Base-by-base conservation (phyloP, 306 rosid genomes). In the Morella rubra region DNA sequence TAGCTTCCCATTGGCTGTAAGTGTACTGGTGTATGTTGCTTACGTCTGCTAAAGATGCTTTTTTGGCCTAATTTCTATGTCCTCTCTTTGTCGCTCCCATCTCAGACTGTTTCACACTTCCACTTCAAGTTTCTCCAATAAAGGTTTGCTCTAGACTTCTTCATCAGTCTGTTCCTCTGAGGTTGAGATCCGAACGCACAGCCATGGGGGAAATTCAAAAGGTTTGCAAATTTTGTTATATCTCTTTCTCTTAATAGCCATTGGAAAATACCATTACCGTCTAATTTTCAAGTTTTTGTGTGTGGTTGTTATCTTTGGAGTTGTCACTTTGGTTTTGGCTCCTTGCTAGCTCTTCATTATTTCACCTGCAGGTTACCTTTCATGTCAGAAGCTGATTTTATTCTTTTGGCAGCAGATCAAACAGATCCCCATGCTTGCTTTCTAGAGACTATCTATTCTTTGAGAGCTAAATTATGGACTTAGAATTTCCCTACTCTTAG, bases 121-220 rank as follows among this genome's bases (percentile, higher is more conserved):
- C 1, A 45, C 44, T 64, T 8, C 22, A 54, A 32, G 37, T 32
- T 32, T 32, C 37, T 32, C 37, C 37, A 32, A 32, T 2, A 32
- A 32, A 32, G 37, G 37, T 32, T 3, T 32, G 37, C 37, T 32
- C 37, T 32, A 32, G 3, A 32, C 37, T 32, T 32, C n/a, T n/a
- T n/a, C 37, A 32, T 0, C 3, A 32, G 37, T 32, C 22, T 69
- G 44, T 41, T 5, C 37, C 72, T 14, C 65, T 73, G 82, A 79
- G 84, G 77, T 79, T 73, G 77, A 79, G 71, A 71, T 80, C 56
- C 20, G 32, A 22, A 44, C 55, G 59, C 58, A 1, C 64, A 73
- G 46, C 59, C 79, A 85, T 85, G 88, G 82, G 73, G 51, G 90
- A 86, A 79, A 32, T 2, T 2, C 37, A 2, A 2, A 86, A 84